Conservation (phyloP, 2,329 filamentous ascomycete species). For the Mycocentrospora acerina region DNA sequence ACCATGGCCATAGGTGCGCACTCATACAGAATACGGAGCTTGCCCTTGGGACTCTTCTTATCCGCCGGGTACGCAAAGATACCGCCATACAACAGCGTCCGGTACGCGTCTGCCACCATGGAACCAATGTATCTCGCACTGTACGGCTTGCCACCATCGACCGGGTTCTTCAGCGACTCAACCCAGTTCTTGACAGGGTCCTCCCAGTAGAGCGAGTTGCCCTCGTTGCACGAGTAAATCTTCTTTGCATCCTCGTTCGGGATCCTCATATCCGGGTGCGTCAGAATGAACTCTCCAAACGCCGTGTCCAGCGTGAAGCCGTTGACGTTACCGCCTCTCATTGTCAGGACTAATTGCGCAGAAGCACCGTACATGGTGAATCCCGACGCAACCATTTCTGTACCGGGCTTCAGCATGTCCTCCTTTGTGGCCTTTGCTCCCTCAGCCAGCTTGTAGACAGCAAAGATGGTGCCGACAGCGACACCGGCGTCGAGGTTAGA, state of each 20-base stretch:
- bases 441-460: constrained; percentile 84
- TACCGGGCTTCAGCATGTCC: constrained; percentile 85
- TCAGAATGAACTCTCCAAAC: constrained; percentile 97
- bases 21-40: constrained; percentile 95
- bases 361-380: constrained; percentile 99
- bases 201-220: constrained; percentile 96
- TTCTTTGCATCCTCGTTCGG: constrained; percentile 65
- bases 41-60: constrained; percentile 98
- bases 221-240: constrained; percentile 99
- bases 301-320: constrained; percentile 97
- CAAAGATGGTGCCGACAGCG: constrained; percentile 96
- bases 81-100: constrained; percentile 90
- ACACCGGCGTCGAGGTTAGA: constrained; percentile 98
- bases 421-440: constrained; percentile 73
- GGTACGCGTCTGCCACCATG: constrained; percentile 98
- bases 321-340: constrained; percentile 89
- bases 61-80: constrained; percentile 98
- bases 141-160: constrained; percentile 80
- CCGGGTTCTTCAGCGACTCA: constrained; percentile 80
- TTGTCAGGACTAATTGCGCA: constrained; percentile 93
- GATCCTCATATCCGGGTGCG: constrained; percentile 90
- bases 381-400: constrained; percentile 88
- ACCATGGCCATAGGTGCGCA: constrained; percentile 99
- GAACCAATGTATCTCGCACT: constrained; percentile 92
- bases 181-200: constrained; percentile 86